These are phyloP conservation scores for Malassezia globosa DNA, from an alignment of 1,284 basidiomycete genomes.

Conservation along the genomic window DNA sequence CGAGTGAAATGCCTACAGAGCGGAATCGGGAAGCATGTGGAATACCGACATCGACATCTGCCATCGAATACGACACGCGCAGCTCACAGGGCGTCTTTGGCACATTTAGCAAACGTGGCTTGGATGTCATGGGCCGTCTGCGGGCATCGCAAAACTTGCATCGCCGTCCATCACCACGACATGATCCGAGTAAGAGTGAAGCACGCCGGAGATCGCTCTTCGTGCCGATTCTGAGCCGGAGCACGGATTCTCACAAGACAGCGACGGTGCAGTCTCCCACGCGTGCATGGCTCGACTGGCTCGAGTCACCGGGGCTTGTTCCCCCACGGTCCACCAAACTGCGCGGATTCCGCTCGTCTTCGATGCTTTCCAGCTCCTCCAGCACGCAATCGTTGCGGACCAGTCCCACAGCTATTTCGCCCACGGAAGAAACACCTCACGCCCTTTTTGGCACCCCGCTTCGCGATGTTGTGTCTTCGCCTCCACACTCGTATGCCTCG, in stretches of 20 bases:
- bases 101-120: conserved; percentile 7
- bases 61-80: background rate
- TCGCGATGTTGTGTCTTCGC: conserved; percentile 24
- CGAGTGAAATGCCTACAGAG: too few species aligned
- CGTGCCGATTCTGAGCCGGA: conserved; percentile 4
- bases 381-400: conserved; percentile 17
- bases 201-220: conserved; percentile 14
- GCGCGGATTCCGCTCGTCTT: conserved; percentile 12
- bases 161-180: background rate
- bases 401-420: background rate
- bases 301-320: background rate
- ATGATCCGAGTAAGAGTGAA: background rate
- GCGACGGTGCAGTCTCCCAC: background rate
- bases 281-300: conserved; percentile 28
- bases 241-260: background rate
- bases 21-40: too few species aligned
- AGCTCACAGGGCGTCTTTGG: background rate
- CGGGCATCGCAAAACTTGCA: background rate
- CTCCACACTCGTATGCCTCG: background rate
- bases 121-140: conserved; percentile 12
- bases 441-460: conserved; percentile 32
- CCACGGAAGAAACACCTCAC: background rate
- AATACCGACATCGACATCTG: background rate
- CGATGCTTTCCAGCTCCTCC: conserved; percentile 12
- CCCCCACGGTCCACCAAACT: conserved; percentile 1